Evolutionary conservation across 2,329 filamentous ascomycete genomes (phyloP).

Genomic region (Penicillium aurantiogriseum): DNA sequence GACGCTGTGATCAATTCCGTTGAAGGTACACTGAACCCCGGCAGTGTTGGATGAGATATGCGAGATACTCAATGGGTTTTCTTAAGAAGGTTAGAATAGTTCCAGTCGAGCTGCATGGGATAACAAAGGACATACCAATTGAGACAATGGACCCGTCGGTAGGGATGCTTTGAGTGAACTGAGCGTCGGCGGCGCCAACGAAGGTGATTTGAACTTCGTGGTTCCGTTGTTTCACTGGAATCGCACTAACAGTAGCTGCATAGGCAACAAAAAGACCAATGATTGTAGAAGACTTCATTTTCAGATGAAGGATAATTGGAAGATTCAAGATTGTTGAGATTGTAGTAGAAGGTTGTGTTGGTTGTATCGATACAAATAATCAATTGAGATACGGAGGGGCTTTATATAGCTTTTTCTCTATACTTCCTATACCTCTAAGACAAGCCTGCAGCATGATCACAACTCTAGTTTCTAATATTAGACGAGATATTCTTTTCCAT

Average conservation of each 20-base stretch:
- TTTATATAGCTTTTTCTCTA: not conserved
- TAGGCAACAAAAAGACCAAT: not conserved
- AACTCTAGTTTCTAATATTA: not conserved
- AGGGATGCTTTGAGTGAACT: slow-evolving; percentile 13
- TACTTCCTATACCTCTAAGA: not conserved
- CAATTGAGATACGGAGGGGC: not conserved
- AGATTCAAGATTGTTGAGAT: not conserved
- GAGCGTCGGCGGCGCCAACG: slow-evolving; percentile 14
- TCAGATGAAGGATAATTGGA: not conserved
- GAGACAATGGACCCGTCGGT: slow-evolving; percentile 7
- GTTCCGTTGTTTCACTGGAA: not conserved
- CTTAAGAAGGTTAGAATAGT: not conserved
- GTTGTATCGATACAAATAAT: not conserved
- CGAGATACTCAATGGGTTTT: slow-evolving; percentile 23
- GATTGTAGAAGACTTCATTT: not conserved
- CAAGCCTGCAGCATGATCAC: not conserved
- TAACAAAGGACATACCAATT: not conserved
- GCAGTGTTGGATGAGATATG: slow-evolving; percentile 20
- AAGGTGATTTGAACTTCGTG: slow-evolving; percentile 9
- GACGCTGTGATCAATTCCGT: slow-evolving; percentile 23
- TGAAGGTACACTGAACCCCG: slow-evolving; percentile 25
- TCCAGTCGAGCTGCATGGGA: not conserved
- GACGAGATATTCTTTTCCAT: not conserved
- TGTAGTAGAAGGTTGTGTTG: not conserved
- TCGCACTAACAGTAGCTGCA: not conserved